Conservation (phyloP, 2,329 filamentous ascomycete genomes). For the Rhexocercosporidium sp. region DNA sequence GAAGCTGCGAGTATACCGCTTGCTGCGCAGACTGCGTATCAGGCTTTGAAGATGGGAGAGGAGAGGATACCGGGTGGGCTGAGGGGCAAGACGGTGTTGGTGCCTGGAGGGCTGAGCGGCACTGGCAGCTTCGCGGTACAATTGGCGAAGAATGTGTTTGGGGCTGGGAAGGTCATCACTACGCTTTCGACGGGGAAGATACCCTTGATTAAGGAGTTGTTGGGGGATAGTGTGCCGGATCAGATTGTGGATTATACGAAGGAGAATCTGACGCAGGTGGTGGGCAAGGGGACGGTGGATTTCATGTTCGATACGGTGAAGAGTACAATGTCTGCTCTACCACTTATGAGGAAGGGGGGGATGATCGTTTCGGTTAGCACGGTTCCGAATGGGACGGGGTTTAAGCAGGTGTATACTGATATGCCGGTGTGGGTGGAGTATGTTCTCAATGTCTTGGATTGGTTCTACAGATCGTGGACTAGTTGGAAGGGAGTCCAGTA, state of each 20-base stretch:
- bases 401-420: conserved; percentile 41
- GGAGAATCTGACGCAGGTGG: conserved; percentile 38
- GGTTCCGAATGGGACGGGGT: conserved; percentile 44
- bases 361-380: conserved; percentile 40
- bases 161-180: conserved; percentile 51
- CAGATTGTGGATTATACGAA: conserved; percentile 49
- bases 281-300: conserved; percentile 46
- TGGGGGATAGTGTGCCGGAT: conserved; percentile 48
- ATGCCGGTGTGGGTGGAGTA: conserved; percentile 37
- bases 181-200: conserved; percentile 52
- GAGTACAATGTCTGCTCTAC: conserved; percentile 43
- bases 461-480: conserved; percentile 40
- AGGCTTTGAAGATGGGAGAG: conserved; percentile 45
- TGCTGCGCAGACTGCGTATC: conserved; percentile 47
- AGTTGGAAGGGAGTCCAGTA: conserved; percentile 46
- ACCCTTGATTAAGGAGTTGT: conserved; percentile 43
- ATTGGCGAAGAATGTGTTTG: conserved; percentile 51
- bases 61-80: conserved; percentile 43
- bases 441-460: conserved; percentile 43
- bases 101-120: conserved; percentile 47
- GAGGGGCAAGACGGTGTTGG: conserved; percentile 47
- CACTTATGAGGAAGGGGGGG: conserved; percentile 45
- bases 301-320: conserved; percentile 51
- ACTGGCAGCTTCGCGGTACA: conserved; percentile 48
- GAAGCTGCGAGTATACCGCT: conserved; percentile 50